A percentile compares a stretch with the other conserved stretches of the same genome.
These are phyloP conservation scores for Ophiostoma angusticollis DNA, from an alignment of 2,329 filamentous ascomycete genomes.

Conservation along the genomic window DNA sequence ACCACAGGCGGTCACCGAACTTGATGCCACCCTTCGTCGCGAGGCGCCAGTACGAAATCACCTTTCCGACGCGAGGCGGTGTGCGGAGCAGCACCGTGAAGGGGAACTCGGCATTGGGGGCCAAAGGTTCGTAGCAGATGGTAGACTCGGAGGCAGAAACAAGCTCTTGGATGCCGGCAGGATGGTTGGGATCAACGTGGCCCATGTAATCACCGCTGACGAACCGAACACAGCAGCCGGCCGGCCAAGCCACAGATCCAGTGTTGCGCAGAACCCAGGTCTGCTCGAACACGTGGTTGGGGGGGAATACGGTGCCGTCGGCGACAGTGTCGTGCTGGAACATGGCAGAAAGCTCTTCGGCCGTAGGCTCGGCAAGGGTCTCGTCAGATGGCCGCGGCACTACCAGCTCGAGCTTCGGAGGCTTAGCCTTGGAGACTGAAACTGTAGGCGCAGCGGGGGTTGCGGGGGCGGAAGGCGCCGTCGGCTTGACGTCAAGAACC, in stretches of 20 bases:
- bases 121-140: constrained; percentile 53
- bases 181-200: constrained; percentile 66
- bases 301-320: constrained; percentile 62
- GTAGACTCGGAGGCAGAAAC: constrained; percentile 73
- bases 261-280: constrained; percentile 86
- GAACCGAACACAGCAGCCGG: constrained; percentile 79
- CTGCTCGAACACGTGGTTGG: constrained; percentile 69
- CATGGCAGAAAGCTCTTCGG: constrained; percentile 33
- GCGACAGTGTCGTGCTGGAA: constrained; percentile 68
- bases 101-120: constrained; percentile 58
- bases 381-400: neutral
- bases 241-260: constrained; percentile 68
- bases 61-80: constrained; percentile 60
- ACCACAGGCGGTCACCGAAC: constrained; percentile 93
- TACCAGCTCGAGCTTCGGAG: too few relatives aligned
- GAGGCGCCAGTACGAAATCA: constrained; percentile 93
- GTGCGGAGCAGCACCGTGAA: constrained; percentile 82
- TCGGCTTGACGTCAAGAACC: constrained; percentile 56
- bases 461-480: too few relatives aligned
- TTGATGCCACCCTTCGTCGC: constrained; percentile 67
- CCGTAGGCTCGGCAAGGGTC: constrained; percentile 10
- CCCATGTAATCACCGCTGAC: constrained; percentile 96
- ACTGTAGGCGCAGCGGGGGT: neutral
- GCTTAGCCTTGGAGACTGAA: constrained; percentile 11
- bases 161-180: constrained; percentile 65